Conservation (phyloP, 345 rosid genomes). For the Streptanthus diversifolius region DNA sequence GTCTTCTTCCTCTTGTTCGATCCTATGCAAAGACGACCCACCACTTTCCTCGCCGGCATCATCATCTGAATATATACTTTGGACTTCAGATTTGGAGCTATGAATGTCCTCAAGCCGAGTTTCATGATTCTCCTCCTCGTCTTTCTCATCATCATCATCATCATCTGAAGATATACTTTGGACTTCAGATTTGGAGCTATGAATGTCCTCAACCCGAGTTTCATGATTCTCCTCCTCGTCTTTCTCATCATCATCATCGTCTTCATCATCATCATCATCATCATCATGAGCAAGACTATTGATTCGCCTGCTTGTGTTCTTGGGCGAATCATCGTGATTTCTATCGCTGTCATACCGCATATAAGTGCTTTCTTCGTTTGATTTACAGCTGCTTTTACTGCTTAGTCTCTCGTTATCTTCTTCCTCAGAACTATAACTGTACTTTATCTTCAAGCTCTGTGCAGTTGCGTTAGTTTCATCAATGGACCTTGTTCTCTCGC, state of each 20-base stretch:
- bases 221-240: not conserved
- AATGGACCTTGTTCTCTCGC: conserved; percentile 5
- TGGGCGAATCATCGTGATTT: conserved; percentile 6
- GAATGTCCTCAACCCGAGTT: conserved; percentile 25
- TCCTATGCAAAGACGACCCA: conserved; percentile 1
- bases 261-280: not conserved
- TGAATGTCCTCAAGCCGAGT: conserved; percentile 26
- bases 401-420: conserved; percentile 24
- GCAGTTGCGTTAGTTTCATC: conserved; percentile 26
- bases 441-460: conserved; percentile 30
- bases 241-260: not conserved
- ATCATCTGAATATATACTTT: conserved; percentile 24
- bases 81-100: conserved; percentile 24
- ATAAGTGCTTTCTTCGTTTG: conserved; percentile 15
- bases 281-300: conserved; percentile 15
- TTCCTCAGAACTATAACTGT: conserved; percentile 34
- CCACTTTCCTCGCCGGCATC: conserved; percentile 16
- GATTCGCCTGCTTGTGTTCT: conserved; percentile 13
- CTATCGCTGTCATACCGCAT: conserved; percentile 11
- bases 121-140: not conserved
- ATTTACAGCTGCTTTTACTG: conserved; percentile 17
- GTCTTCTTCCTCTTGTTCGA: conserved; percentile 15
- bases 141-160: not conserved
- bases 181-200: conserved; percentile 23
- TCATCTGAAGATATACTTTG: conserved; percentile 26